phyloP scores from a whole-genome alignment of 2,329 filamentous ascomycete genomes.

The Emericellopsis atlantica region DNA sequence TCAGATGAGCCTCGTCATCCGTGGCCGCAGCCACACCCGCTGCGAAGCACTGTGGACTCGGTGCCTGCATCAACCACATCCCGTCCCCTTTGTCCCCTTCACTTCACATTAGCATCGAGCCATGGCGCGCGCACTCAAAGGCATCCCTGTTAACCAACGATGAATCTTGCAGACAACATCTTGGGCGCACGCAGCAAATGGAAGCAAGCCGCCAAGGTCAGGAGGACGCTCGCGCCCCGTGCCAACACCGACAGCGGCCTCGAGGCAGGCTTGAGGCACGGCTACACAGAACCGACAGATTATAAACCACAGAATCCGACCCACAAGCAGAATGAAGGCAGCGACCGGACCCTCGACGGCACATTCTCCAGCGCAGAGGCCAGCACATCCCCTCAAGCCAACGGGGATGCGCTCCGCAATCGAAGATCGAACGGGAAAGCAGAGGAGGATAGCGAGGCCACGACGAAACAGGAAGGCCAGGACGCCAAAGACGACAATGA shows the following conservation, averaged over 20 bases:
- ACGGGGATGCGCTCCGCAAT: background rate
- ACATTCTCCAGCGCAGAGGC: background rate
- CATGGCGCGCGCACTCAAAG: no score
- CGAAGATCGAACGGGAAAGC: background rate
- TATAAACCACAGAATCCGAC: background rate
- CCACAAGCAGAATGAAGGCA: background rate
- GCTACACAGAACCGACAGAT: background rate
- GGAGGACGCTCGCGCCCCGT: background rate
- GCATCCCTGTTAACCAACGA: background rate
- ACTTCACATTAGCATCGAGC: no score
- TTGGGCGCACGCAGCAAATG: background rate
- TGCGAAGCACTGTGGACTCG: no score
- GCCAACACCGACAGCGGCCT: background rate
- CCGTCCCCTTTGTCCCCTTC: no score
- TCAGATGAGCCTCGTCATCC: no score
- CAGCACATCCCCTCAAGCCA: background rate
- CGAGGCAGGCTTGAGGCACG: background rate
- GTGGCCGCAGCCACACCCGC: no score
- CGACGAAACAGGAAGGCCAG: background rate
- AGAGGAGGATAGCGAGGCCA: background rate
- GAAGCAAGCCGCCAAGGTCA: background rate
- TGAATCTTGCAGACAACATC: background rate
- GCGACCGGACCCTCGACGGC: background rate
- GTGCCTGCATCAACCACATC: no score
- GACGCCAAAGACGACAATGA: constrained; percentile 4